phyloP scores from a whole-genome alignment of 805 yeast genomes.

The Ogataea salicorniae region DNA sequence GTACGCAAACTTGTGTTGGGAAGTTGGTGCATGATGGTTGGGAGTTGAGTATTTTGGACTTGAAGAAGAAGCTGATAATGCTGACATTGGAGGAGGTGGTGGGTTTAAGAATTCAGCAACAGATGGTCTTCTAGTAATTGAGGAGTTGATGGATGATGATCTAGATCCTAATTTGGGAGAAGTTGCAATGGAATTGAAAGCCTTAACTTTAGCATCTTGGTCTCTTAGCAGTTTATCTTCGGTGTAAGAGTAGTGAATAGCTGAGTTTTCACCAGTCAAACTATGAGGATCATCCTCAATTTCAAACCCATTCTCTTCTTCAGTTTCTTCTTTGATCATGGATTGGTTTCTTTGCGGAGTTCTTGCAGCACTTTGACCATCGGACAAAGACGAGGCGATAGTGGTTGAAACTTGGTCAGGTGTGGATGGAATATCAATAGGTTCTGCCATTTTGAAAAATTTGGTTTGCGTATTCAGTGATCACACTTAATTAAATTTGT shows the following conservation, averaged over 20 bases:
- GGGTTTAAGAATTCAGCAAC: slow-evolving; percentile 33
- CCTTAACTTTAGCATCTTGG: slow-evolving; percentile 61
- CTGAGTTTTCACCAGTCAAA: slow-evolving; percentile 7
- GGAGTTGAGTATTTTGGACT: slow-evolving; percentile 7
- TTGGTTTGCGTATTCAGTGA: no score
- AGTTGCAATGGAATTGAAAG: slow-evolving; percentile 43
- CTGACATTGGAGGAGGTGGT: slow-evolving; percentile 33
- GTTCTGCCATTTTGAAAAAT: no score
- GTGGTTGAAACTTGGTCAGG: no score
- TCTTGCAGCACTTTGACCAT: no score
- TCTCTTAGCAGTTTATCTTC: slow-evolving; percentile 62
- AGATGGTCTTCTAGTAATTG: slow-evolving; percentile 28
- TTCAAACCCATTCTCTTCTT: slow-evolving; percentile 2
- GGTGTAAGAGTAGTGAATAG: slow-evolving; percentile 56
- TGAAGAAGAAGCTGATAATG: slow-evolving; percentile 1
- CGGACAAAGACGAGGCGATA: no score
- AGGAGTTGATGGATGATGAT: slow-evolving; percentile 22
- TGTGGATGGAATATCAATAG: no score
- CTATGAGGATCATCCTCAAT: slow-evolving; percentile 9
- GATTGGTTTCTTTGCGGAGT: background rate
- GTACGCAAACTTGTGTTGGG: slow-evolving; percentile 19
- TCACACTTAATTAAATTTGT: no score
- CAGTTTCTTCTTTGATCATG: background rate
- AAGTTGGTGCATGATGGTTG: slow-evolving; percentile 2
- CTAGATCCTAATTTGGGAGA: slow-evolving; percentile 24